A percentile compares a stretch with the other conserved stretches of the same genome.
Evolutionary conservation across 495 filamentous ascomycete genomes (phyloP).

Genomic region (Penicillium egyptiacum): DNA sequence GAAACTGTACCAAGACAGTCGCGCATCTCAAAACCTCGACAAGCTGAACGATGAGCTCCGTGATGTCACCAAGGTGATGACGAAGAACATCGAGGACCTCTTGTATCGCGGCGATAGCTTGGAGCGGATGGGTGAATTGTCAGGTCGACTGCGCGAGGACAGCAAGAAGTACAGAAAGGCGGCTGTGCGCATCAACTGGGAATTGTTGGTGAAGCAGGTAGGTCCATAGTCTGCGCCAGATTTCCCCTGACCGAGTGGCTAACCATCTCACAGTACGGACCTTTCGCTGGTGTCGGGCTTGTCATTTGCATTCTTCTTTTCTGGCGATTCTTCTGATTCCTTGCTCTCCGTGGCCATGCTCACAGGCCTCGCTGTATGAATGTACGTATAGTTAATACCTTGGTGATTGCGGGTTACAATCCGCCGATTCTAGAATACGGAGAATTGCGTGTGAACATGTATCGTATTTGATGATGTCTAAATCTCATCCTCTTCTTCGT

Average conservation of each 20-base stretch:
- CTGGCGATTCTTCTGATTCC: slow-evolving; percentile 81
- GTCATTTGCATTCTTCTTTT: slow-evolving; percentile 83
- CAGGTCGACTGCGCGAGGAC: slow-evolving; percentile 80
- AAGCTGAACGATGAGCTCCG: slow-evolving; percentile 92
- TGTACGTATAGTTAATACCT: slow-evolving; percentile 48
- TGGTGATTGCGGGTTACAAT: slow-evolving; percentile 43
- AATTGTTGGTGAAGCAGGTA: slow-evolving; percentile 88
- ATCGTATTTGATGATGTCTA: slow-evolving; percentile 35
- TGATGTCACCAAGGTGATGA: slow-evolving; percentile 99
- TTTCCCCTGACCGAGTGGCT: slow-evolving; percentile 6
- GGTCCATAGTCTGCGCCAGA: slow-evolving; percentile 23
- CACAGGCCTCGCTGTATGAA: slow-evolving; percentile 31
- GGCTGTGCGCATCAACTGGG: slow-evolving; percentile 97
- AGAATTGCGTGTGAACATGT: slow-evolving; percentile 13
- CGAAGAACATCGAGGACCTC: slow-evolving; percentile 99
- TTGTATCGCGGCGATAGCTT: slow-evolving; percentile 92
- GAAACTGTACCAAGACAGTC: slow-evolving; percentile 89
- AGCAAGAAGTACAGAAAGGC: slow-evolving; percentile 90
- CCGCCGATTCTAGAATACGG: slow-evolving; percentile 22
- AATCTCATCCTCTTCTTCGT: slow-evolving; percentile 98
- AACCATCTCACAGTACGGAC: slow-evolving; percentile 67
- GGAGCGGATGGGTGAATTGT: slow-evolving; percentile 97
- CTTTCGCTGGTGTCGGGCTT: slow-evolving; percentile 73
- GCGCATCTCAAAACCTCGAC: slow-evolving; percentile 82
- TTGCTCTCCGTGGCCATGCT: slow-evolving; percentile 3